Conservation (phyloP, 2,329 filamentous ascomycete genomes). For the Trichoderma sp. region DNA sequence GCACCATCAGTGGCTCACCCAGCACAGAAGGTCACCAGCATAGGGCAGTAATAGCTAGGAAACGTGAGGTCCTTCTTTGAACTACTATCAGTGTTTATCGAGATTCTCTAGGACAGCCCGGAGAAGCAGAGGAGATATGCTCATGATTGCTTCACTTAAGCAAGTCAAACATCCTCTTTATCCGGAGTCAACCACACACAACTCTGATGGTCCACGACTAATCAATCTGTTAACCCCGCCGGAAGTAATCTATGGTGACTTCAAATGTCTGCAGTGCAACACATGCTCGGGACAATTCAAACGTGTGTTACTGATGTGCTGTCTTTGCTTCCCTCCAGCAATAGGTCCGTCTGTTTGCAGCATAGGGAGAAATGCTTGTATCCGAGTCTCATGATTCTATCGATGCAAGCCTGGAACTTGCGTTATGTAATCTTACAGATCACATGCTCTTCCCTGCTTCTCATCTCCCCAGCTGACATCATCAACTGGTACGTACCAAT, state of each 20-base stretch:
- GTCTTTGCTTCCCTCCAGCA: background rate
- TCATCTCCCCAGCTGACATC: background rate
- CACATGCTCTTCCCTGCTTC: background rate
- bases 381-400: background rate
- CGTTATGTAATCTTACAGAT: background rate
- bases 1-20: background rate
- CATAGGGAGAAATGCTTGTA: background rate
- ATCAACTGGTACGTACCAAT: background rate
- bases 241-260: background rate
- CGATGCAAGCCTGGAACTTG: background rate
- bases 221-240: background rate
- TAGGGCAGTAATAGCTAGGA: background rate
- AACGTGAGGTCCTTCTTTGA: accelerated
- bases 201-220: background rate
- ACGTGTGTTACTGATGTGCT: background rate
- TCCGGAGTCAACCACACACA: background rate
- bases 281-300: background rate
- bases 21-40: background rate
- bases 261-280: background rate
- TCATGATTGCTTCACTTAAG: background rate
- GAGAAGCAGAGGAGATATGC: background rate
- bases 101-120: background rate
- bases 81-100: background rate
- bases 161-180: background rate
- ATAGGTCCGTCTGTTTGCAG: background rate